Conservation (phyloP, 768 basidiomycete species). For the Macrolepiota albuminosa region DNA sequence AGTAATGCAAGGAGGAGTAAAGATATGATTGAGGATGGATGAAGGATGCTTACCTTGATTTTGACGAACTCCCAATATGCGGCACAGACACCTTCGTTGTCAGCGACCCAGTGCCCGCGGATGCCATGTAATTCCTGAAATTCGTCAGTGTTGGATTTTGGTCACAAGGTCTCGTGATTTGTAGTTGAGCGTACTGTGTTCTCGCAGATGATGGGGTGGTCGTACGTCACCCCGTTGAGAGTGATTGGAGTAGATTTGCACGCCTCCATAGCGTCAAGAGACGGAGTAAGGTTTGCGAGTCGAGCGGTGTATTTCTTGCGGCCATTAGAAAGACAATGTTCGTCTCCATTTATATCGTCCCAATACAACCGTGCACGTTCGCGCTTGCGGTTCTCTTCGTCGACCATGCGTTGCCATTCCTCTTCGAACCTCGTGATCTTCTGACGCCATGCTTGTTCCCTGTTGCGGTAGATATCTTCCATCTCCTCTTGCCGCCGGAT, state of each 20-base stretch:
- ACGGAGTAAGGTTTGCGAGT: conserved; percentile 11
- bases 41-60: not conserved
- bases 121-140: not conserved
- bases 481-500: not conserved
- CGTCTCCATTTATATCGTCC: conserved; percentile 10
- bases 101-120: conserved; percentile 9
- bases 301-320: conserved; percentile 11
- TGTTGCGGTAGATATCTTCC: not conserved
- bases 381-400: conserved; percentile 8
- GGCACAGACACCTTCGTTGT: conserved; percentile 6
- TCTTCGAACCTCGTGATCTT: not conserved
- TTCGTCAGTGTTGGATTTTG: not conserved
- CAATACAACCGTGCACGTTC: conserved; percentile 14
- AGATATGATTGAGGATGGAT: not conserved
- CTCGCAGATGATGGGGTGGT: conserved; percentile 13
- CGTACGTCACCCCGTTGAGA: conserved; percentile 13
- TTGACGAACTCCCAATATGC: conserved; percentile 11
- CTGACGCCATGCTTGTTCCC: not conserved
- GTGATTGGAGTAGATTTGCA: conserved; percentile 15
- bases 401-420: conserved; percentile 4
- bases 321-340: conserved; percentile 8
- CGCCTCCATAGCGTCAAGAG: conserved; percentile 14
- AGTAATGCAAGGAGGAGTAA: not conserved
- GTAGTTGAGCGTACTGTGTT: conserved; percentile 4
- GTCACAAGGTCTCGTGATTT: not conserved